These are phyloP conservation scores for Orbilia javanica DNA, from an alignment of 2,329 filamentous ascomycete species.

Conservation along the genomic window DNA sequence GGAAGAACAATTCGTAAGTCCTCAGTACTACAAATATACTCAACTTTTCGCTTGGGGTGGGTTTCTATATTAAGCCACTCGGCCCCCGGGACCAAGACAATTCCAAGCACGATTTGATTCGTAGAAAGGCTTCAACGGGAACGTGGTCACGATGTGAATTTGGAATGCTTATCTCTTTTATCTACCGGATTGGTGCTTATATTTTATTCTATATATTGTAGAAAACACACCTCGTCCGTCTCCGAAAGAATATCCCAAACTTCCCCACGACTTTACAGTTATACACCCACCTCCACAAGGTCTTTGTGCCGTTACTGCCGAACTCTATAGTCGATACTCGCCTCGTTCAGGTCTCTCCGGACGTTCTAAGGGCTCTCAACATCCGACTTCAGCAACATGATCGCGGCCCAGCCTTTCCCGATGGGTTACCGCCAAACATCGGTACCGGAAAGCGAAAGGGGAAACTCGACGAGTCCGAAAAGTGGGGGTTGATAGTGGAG, in stretches of 20 bases:
- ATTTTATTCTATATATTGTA: conserved; percentile 14
- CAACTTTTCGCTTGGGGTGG: too few relatives aligned
- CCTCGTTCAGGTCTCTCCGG: conserved; percentile 59
- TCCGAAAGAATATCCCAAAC: conserved; percentile 61
- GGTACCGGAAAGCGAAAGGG: conserved; percentile 40
- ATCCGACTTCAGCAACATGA: conserved; percentile 53
- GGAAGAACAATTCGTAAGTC: conserved; percentile 51
- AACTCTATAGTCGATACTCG: conserved; percentile 60
- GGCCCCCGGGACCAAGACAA: too few relatives aligned
- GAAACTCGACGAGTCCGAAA: conserved; percentile 60
- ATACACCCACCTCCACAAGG: conserved; percentile 60
- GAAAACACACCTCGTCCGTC: conserved; percentile 60
- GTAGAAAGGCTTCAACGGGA: background rate
- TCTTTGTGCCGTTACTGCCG: conserved; percentile 60
- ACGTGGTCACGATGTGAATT: too few relatives aligned
- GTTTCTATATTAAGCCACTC: conserved; percentile 3
- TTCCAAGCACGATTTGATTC: background rate
- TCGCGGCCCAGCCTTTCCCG: conserved; percentile 15
- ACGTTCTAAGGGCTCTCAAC: conserved; percentile 60
- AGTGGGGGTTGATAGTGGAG: conserved; percentile 61
- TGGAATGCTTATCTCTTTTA: too few relatives aligned
- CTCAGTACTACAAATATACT: too few relatives aligned
- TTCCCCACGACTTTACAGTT: conserved; percentile 61
- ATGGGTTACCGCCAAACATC: conserved; percentile 15
- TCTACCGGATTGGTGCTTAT: conserved; percentile 28